Base-by-base conservation (phyloP, 78 protist species). In the Dictyostelium intermedium region DNA sequence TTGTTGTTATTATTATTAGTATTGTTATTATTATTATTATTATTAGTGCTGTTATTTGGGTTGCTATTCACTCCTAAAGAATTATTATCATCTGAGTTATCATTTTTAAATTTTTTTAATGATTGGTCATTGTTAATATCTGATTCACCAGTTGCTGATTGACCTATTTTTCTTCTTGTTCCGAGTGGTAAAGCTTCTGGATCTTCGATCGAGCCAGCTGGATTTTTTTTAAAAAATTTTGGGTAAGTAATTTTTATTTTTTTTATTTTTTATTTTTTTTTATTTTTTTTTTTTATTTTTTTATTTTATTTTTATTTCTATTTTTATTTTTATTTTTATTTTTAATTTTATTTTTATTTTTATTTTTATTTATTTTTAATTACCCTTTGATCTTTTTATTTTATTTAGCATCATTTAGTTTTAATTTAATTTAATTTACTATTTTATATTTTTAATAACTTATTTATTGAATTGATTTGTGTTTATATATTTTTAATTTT, bases 91-190 rank as follows among this genome's bases (percentile, higher is more conserved):
- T 53, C 30, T 30, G 7, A 14, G 50, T 18, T 8, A 37, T 74
- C 81, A 35, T 74, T 66, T 66, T 30, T 66, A 66, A 66, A 66
- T 66, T 66, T 66, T 32, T 66, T 66, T 66, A 25, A 27, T 66
- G 74, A n/a, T 66, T 66, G 74, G 20, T 56, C 66, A 6, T 66
- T 63, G 10, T 25, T 66, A 30, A 25, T 27, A 66, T 66, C 34
- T 25, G 74, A 56, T 56, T 66, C 74, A 66, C 34, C 74, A 25
- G 74, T 66, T 27, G 32, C 34, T 61, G 72, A 10, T 66, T 66
- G 74, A 20, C 66, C 66, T 20, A 56, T 56, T 66, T 66, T 66
- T 66, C 74, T 66, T 66, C 74, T 66, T 66, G 74, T n/a, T 41
- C 47, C 47, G 20, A 39, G 45, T 45, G 66, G 41, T 45, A 45